Evolutionary conservation across 371 early-diverging fungal species (phyloP), one percentile per base, ranked within the genome.

Genomic region (Quaeritorhiza haematococci): DNA sequence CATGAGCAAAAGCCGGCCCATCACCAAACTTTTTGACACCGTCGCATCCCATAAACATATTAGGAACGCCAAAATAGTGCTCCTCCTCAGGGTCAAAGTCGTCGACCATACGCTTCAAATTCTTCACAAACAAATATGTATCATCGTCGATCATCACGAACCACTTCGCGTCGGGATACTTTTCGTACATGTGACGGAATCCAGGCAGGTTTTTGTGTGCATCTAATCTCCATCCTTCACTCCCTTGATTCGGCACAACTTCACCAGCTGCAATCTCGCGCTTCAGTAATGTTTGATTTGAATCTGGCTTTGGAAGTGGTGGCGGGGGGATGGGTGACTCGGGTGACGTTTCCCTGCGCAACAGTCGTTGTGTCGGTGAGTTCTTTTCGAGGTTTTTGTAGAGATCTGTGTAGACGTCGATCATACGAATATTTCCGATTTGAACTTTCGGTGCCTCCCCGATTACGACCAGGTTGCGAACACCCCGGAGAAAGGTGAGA

Each of bases 71-170:
- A 33, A 74, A 43, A 55, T 79, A 79, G 47, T 60, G 55, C 15
- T 44, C 62, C 19, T 65, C 43, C 21, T 56, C 33, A 3, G 73
- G 61, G 50, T 78, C 59, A 49, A 51, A 42, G 17, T 59, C 24
- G 17, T 4, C 33, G 13, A 79, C 49, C 17, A 23, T 15, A 1
- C 28, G 43, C 13, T 54, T 33, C 30, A 80, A 61, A 49, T 72
- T 75, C 33, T 75, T 70, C 34, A 69, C 33, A 35, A 73, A 65
- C 3, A 69, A n/a, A 49, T 76, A 80, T 0, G 78, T 69, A 56
- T 80, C 81, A 56, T 80, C 81, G 58, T 80, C 81, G 34, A 76
- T 52, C 77, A 80, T 78, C 33, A 80, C 15, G 38, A 69, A 78
- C 81, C 81, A 80, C 17, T 72, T 62, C 17, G 77, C 75, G 38